A percentile compares a stretch with the other conserved stretches of the same genome.
phyloP scores from a whole-genome alignment of 768 basidiomycete species.

The Dioszegia crocea region DNA sequence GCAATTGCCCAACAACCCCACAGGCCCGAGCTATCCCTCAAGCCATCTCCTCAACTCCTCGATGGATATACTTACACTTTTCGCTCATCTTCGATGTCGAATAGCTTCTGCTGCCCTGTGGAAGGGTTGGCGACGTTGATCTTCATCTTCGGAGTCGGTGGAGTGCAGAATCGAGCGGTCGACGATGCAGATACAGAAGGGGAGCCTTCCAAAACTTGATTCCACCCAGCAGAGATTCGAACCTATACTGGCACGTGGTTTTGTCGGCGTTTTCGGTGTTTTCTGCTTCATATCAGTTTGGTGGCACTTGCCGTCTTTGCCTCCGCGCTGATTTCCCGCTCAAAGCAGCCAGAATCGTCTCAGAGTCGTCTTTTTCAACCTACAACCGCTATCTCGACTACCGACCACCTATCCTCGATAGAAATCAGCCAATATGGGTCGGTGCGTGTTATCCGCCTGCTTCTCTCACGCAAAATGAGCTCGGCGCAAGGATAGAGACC shows the following conservation, averaged over 20 bases:
- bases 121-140: slow-evolving; percentile 97
- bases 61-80: slow-evolving; percentile 36
- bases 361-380: background rate
- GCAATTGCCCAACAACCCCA: background rate
- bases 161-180: background rate
- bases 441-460: slow-evolving; percentile 27
- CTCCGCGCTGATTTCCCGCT: too few relatives aligned
- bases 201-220: too few relatives aligned
- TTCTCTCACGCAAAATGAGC: background rate
- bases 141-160: slow-evolving; percentile 66
- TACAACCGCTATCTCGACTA: slow-evolving; percentile 1
- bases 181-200: background rate
- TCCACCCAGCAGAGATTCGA: too few relatives aligned
- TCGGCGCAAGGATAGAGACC: too few relatives aligned
- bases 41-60: background rate
- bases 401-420: background rate
- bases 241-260: too few relatives aligned
- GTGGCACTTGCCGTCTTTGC: too few relatives aligned
- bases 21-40: slow-evolving; percentile 1
- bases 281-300: too few relatives aligned
- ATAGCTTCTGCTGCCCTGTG: slow-evolving; percentile 92
- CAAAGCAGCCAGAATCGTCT: background rate
- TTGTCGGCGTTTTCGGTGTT: too few relatives aligned
- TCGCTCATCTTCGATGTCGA: slow-evolving; percentile 90
- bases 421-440: slow-evolving; percentile 45